Conservation (phyloP, 2,329 filamentous ascomycete species). For the Aspergillus sp. region DNA sequence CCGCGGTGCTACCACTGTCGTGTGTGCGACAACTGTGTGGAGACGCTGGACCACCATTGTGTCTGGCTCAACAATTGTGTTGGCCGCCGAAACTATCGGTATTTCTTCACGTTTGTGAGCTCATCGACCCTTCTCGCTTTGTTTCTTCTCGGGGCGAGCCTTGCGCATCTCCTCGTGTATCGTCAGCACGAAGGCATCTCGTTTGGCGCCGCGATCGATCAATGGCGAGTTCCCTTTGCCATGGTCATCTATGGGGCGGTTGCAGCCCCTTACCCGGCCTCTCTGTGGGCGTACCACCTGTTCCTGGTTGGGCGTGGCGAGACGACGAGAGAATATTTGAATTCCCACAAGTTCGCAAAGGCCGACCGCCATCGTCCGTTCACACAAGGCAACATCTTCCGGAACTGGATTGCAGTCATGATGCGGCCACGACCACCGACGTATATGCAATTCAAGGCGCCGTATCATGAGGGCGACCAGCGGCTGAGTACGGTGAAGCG, state of each 20-base stretch:
- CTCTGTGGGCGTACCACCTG: constrained; percentile 82
- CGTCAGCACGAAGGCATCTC: constrained; percentile 60
- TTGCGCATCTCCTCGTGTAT: constrained; percentile 80
- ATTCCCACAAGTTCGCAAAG: constrained; percentile 91
- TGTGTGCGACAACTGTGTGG: constrained; percentile 93
- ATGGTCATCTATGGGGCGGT: constrained; percentile 82
- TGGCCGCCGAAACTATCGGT: constrained; percentile 94
- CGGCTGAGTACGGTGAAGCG: constrained; percentile 66
- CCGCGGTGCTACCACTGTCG: constrained; percentile 95
- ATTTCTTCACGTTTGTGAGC: constrained; percentile 90
- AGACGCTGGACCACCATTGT: constrained; percentile 97
- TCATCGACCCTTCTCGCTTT: constrained; percentile 73
- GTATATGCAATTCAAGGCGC: constrained; percentile 81
- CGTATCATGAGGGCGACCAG: constrained; percentile 78
- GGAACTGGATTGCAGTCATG: constrained; percentile 79
- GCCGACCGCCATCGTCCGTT: constrained; percentile 90
- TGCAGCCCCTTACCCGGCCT: constrained; percentile 74
- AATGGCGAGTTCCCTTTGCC: constrained; percentile 78
- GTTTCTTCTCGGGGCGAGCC: constrained; percentile 72
- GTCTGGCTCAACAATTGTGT: constrained; percentile 99
- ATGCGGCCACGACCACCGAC: constrained; percentile 81
- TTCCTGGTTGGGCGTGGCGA: constrained; percentile 89
- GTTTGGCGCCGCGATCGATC: constrained; percentile 66
- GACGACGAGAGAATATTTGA: constrained; percentile 93
- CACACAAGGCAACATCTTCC: constrained; percentile 70